phyloP scores from a whole-genome alignment of 345 rosid genomes.

The Viola odorata region DNA sequence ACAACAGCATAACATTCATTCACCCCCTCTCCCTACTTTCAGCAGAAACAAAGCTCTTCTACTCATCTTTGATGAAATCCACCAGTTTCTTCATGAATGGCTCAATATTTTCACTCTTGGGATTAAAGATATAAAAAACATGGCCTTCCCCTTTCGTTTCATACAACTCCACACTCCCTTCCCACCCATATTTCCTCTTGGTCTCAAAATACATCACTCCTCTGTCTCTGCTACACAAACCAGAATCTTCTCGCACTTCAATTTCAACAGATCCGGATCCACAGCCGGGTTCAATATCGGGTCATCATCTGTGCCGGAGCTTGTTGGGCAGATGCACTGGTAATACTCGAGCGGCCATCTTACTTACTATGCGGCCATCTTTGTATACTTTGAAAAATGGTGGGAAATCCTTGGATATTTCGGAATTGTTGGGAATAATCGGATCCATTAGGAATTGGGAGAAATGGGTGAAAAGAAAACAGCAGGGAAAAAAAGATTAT shows the following conservation, averaged over 20 bases:
- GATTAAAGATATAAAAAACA: constrained; percentile 25
- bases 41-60: no score
- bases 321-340: constrained; percentile 23
- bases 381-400: constrained; percentile 22
- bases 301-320: constrained; percentile 31
- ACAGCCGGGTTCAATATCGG: constrained; percentile 27
- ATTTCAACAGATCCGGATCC: constrained; percentile 29
- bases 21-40: no score
- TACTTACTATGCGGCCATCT: constrained; percentile 8
- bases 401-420: constrained; percentile 27
- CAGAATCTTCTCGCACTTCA: constrained; percentile 29
- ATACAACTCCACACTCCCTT: constrained; percentile 21
- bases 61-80: neutral
- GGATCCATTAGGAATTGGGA: no score
- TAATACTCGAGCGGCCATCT: neutral
- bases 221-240: constrained; percentile 37
- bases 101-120: constrained; percentile 2
- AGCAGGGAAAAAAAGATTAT: no score
- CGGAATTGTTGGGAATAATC: constrained; percentile 17
- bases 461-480: no score
- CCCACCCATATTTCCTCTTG: constrained; percentile 25
- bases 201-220: constrained; percentile 29
- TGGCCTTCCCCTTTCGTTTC: constrained; percentile 29
- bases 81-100: neutral
- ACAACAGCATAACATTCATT: no score